Percentiles rank a stretch among this genome's conserved stretches.
phyloP scores from a whole-genome alignment of 1,284 basidiomycete species.

The Heterobasidion occidentale region DNA sequence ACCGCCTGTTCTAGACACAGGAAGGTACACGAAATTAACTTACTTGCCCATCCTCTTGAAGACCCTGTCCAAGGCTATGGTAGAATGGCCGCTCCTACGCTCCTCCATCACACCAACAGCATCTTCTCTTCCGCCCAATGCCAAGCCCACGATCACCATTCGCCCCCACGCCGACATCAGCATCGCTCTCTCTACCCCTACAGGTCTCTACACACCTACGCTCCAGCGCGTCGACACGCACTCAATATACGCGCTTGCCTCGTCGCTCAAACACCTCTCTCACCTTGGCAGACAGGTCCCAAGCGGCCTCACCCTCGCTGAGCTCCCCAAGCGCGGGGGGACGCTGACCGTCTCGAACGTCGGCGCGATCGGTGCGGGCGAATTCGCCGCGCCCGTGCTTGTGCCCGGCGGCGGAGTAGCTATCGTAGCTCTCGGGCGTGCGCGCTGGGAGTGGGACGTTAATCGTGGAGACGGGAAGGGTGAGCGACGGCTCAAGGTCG shows the following conservation, averaged over 20 bases:
- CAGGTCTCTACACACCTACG: conserved; percentile 84
- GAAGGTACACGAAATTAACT: conserved; percentile 61
- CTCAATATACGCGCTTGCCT: conserved; percentile 61
- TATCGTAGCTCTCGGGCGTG: conserved; percentile 83
- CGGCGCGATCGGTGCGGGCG: conserved; percentile 71
- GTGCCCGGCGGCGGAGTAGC: conserved; percentile 87
- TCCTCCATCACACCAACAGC: conserved; percentile 51
- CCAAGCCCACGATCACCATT: conserved; percentile 58
- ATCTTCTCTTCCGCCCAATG: conserved; percentile 9
- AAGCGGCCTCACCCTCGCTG: conserved; percentile 49
- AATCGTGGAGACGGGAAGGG: conserved; percentile 37
- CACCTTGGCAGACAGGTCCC: conserved; percentile 61
- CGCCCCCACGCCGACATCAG: conserved; percentile 67
- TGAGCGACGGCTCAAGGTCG: conserved; percentile 61
- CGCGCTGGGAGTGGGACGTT: conserved; percentile 78
- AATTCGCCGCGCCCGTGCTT: conserved; percentile 70
- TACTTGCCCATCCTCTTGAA: conserved; percentile 86
- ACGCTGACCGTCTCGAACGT: conserved; percentile 87
- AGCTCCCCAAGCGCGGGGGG: conserved; percentile 64
- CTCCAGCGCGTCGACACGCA: conserved; percentile 53
- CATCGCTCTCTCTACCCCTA: conserved; percentile 74
- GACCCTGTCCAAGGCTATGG: conserved; percentile 73
- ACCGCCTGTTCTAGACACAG: conserved; percentile 32
- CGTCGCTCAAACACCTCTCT: conserved; percentile 53
- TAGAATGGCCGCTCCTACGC: conserved; percentile 79